Conservation (phyloP, 2,329 filamentous ascomycete genomes). For the Pestalotiopsis sp. region DNA sequence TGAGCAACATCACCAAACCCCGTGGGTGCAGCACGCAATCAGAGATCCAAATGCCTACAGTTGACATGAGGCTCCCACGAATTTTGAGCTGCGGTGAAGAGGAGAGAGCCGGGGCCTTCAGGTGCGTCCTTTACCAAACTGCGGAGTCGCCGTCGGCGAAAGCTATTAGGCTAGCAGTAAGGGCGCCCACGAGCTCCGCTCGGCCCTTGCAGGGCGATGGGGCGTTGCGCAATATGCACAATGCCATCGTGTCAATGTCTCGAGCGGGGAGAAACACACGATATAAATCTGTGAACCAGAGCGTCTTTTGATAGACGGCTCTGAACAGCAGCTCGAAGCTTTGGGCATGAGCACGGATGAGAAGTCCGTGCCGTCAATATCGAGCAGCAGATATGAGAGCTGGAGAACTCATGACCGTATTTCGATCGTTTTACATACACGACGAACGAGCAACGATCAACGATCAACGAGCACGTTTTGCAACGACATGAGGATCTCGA, state of each 20-base stretch:
- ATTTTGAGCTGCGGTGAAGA: not conserved
- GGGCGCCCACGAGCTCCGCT: not conserved
- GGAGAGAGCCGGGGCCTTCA: not conserved
- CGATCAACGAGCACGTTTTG: too few relatives aligned
- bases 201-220: not conserved
- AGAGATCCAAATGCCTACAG: not conserved
- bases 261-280: not conserved
- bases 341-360: not conserved
- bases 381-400: too few relatives aligned
- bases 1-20: not conserved
- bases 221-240: not conserved
- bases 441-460: too few relatives aligned
- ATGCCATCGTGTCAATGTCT: not conserved
- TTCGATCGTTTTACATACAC: too few relatives aligned
- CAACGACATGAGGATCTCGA: too few relatives aligned
- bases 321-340: not conserved
- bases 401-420: too few relatives aligned
- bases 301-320: not conserved
- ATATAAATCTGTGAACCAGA: not conserved
- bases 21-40: constrained; percentile 2
- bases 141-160: not conserved
- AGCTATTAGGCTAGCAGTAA: not conserved
- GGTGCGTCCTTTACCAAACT: not conserved
- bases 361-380: too few relatives aligned
- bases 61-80: not conserved